Evolutionary conservation across 371 early-diverging fungal species (phyloP).

Genomic region (Sporodiniella umbellata): DNA sequence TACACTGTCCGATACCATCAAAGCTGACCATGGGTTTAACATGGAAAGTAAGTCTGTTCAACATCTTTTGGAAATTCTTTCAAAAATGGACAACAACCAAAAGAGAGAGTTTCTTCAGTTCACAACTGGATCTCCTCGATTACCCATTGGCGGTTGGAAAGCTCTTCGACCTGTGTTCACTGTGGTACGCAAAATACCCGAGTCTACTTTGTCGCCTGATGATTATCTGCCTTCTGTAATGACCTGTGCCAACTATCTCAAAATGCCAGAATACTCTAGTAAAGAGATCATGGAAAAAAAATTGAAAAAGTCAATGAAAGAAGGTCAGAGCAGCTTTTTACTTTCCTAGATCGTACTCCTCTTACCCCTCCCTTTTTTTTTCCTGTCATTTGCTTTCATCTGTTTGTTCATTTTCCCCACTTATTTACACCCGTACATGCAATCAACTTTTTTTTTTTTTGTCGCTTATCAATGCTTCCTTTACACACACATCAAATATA

Average conservation of each 20-base stretch:
- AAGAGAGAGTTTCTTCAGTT: constrained; percentile 86
- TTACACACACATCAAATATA: too few species aligned
- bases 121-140: constrained; percentile 87
- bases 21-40: constrained; percentile 88
- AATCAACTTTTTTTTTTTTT: neutral
- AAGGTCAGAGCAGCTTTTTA: constrained; percentile 86
- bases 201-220: constrained; percentile 66
- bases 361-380: neutral
- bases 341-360: constrained; percentile 49
- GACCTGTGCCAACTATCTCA: constrained; percentile 95
- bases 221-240: constrained; percentile 91
- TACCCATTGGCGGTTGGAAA: constrained; percentile 89
- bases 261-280: constrained; percentile 84
- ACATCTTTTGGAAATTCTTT: constrained; percentile 66
- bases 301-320: constrained; percentile 73
- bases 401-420: neutral
- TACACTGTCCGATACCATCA: constrained; percentile 69
- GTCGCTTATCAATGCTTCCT: neutral
- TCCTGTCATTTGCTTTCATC: too few species aligned
- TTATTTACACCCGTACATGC: neutral
- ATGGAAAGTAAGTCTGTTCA: constrained; percentile 68
- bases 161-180: constrained; percentile 82
- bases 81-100: constrained; percentile 54
- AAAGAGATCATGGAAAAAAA: constrained; percentile 64
- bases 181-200: constrained; percentile 78